Evolutionary conservation across 202 grass and related monocot species (phyloP), one percentile per base, ranked within the genome.

Genomic region (Sporobolus alterniflorus): DNA sequence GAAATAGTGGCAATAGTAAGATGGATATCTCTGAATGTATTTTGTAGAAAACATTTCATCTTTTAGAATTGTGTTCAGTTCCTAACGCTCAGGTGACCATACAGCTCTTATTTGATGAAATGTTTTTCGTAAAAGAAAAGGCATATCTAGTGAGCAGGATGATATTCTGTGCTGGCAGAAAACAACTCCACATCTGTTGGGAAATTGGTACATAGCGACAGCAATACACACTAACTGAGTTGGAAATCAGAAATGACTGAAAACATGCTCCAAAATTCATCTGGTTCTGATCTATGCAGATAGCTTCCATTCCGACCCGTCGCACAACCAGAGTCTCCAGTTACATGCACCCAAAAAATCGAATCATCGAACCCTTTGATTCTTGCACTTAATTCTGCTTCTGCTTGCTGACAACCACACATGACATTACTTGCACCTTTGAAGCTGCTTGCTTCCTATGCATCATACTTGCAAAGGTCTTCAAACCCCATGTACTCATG

Each of bases 401-500:
- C 24, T 40, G 9, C 71, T 72, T 47, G 49, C 17, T 16, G 47
- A 73, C 32, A 67, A 50, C 72, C 76, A 21, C 11, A 20, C 63
- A 60, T 6, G 15, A 70, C 7, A 42, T 40, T 39, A 47, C 73
- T 68, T 39, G 63, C 32, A 64, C 11, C 43, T 71, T 76, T 76
- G 43, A n/a, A 66, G 30, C 24, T 67, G 56, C 66, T 61, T 60
- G 70, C 42, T 55, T 88, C 71, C 67, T 90, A 94, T 1, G 71
- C 67, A 44, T 91, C 72, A 69, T 98, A 90, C 74, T 73, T 92
- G 83, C 96, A 94, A 32, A 98, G 85, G 74, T 96, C 75, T 63
- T 92, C 87, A 33, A 98, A 94, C 11, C 93, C 93, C 93, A 96
- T 94, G 91, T 99, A 96, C 32, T 94, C 87, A 17, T 92, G 85